Base-by-base conservation (phyloP, 257 asterid species). In the Ligustrum vulgare region DNA sequence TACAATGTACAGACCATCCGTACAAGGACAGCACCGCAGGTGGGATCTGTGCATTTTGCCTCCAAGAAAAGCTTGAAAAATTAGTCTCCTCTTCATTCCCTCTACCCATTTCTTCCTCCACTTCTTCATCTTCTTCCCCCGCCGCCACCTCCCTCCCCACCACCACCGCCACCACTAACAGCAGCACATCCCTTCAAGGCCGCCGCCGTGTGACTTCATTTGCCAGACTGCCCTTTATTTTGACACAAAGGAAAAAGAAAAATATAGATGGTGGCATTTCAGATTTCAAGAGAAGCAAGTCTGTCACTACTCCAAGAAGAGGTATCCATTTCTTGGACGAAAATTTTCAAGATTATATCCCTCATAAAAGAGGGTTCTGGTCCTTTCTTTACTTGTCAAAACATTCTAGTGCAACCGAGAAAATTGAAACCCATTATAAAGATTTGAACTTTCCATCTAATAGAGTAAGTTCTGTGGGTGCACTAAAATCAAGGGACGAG, bases 11-110 rank as follows among this genome's bases (percentile, higher is more conserved):
- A 10, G 81, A 86, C 60, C 99, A 94, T 74, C 96, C 97, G 0
- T 87, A 84, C 94, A 86, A 81, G 35, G 91, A 86, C 88, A 90
- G 80, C 80, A 85, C 86, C 35, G 90, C 91, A 22, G 98, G 98
- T 56, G 99, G 97, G 79, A 91, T 94, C 87, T 94, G 98, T 74
- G 98, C 95, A 6, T 84, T 88, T 36, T 94, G 97, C 75, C 97
- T 94, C 49, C 97, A 91, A 81, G 98, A 94, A 78, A 94, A 94
- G 88, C 95, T 94, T 16, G 96, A 95, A 13, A 94, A 94, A 71
- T 91, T 94, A 12, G 93, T 94, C 39, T 89, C 97, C 47, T 92
- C 98, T n/a, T 92, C 98, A 1, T 88, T 85, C 33, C 89, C 96
- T 49, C 78, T 70, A 5, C 78, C 92, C 8, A 78, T 88, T 72